Base-by-base conservation (phyloP, 805 yeast genomes). In the Lipomyces yamanashiensis region DNA sequence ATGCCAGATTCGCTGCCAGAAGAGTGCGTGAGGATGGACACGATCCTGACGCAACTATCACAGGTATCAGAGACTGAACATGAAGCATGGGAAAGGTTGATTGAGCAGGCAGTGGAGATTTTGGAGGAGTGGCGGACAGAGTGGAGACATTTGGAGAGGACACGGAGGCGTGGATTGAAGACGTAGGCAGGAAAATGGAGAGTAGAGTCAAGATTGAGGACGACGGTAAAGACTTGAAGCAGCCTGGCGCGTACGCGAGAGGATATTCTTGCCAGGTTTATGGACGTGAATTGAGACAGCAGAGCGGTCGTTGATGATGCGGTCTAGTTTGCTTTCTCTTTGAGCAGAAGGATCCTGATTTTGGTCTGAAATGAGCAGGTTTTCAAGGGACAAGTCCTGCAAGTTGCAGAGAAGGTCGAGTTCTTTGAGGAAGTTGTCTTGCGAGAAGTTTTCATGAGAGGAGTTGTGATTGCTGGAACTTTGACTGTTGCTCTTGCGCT, bases 71-170 rank as follows among this genome's bases (percentile, higher is more conserved):
- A 23, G 9, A 21, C 33, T 7, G 55, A 51, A n/a, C 36, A 36
- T n/a, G 52, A 33, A 15, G 19, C 28, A 8, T 54, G 51, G 41
- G 52, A 47, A 12, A 13, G 17, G 5, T 19, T 53, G 5, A 15
- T 33, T 15, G 51, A 21, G 36, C 36, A 19, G 10, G 59, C 59
- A n/a, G 21, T 13, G 7, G 47, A 33, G 37, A 47, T 56, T 13
- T 43, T 56, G 5, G 54, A 56, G 7, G 48, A 47, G 8, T 56
- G 59, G 54, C 15, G 50, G n/a, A 7, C 5, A 5, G 59, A 56
- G 17, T 56, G 59, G 59, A 13, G 33, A 8, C 40, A 56, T 13
- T 54, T 56, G 13, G 59, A 56, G 48, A n/a, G 41, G 15, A 28
- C 19, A 19, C 36, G 54, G 39, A 15, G 41, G 19, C 13, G 19